Base-by-base conservation (phyloP, 2,329 filamentous ascomycete species). In the Ophiostoma sp. region DNA sequence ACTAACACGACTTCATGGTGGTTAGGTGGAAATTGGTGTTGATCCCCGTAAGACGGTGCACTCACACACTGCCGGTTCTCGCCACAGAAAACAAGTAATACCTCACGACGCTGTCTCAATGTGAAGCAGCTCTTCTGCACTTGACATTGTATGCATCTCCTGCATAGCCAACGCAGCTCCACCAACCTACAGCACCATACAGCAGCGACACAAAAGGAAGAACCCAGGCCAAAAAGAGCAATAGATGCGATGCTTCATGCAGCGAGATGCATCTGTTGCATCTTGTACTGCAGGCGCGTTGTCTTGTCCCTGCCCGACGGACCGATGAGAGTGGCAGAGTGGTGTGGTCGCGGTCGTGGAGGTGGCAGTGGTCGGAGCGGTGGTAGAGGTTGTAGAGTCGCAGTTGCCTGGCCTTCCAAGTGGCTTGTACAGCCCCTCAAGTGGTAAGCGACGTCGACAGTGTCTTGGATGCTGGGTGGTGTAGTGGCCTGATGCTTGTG, bases 301-400 rank as follows among this genome's bases (percentile, higher is more conserved):
- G 52, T 57, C 52, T 27, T 57, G 52, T 57, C 52, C 52, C 52
- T 57, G 52, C 52, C 52, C 23, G 52, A 57, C 52, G 23, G 52
- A 27, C 52, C 52, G 23, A 27, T 10, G 23, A 57, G n/a, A 27
- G 52, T 57, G 10, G 52, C 52, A 27, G 10, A 27, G 23, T 57
- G n/a, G 52, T 57, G 52, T 57, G 8, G 52, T 57, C 7, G 52
- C 10, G n/a, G 52, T 57, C 8, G n/a, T 57, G 44, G 44, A 5
- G 5, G 36, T 39, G 8, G 6, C 11, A 39, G 36, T 10, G 36
- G n/a, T n/a, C n/a, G n/a, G n/a, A n/a, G n/a, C 35, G 39, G n/a
- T 23, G 3, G n/a, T 27, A 8, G 52, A 13, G n/a, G 52, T 23
- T 15, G 52, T 57, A 17, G 52, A 13, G 17, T 41, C 39, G 44